A percentile compares a stretch with the other conserved stretches of the same genome.
phyloP scores from a whole-genome alignment of 257 asterid species.

The Solanum chaucha region DNA sequence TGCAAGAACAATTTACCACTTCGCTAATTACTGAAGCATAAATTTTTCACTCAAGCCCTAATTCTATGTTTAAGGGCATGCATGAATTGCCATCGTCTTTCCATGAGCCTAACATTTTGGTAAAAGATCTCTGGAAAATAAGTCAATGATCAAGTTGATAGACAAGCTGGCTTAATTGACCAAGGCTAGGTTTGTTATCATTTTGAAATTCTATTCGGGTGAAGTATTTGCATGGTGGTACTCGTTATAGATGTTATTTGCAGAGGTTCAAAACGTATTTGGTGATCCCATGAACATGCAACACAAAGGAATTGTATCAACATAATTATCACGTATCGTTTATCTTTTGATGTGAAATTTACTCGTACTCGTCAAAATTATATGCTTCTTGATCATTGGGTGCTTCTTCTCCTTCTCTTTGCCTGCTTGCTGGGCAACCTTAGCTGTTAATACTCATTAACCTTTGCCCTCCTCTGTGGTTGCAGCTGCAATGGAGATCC shows the following conservation, averaged over 20 bases:
- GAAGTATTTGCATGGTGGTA: background rate
- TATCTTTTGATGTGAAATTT: background rate
- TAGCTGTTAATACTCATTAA: background rate
- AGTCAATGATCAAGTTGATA: background rate
- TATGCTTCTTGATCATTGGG: background rate
- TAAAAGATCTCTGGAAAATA: background rate
- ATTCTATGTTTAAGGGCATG: background rate
- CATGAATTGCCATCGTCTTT: background rate
- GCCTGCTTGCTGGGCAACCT: background rate
- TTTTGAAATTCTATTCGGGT: background rate
- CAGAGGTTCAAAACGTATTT: background rate
- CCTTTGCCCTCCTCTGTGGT: background rate
- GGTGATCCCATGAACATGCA: background rate
- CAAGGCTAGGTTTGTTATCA: background rate
- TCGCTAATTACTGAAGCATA: background rate
- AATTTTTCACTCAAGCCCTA: background rate
- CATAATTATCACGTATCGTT: background rate
- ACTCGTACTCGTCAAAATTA: background rate
- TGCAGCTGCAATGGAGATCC: slow-evolving; percentile 74
- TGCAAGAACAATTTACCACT: background rate
- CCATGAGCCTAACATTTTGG: background rate
- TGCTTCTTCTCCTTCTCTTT: background rate
- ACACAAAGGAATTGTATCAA: background rate
- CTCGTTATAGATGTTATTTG: background rate
- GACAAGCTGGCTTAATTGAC: background rate